phyloP scores from a whole-genome alignment of 176 grass and related monocot species.

The Oryza meridionalis region DNA sequence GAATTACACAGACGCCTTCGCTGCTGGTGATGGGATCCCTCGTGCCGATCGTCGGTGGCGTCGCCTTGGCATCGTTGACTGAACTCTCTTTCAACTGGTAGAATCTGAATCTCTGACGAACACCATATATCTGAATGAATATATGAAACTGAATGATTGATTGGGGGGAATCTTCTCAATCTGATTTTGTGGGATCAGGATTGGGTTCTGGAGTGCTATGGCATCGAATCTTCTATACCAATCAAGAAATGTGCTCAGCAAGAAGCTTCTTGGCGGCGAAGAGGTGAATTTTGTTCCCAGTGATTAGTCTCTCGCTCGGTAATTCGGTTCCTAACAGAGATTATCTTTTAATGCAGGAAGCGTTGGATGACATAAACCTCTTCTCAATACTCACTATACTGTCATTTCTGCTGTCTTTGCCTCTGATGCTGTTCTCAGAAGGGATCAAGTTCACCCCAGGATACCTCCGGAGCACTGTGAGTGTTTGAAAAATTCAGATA shows the following conservation, averaged over 20 bases:
- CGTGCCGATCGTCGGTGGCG: conserved; percentile 78
- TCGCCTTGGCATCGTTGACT: conserved; percentile 73
- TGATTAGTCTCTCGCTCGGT: neutral
- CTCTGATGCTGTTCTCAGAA: conserved; percentile 58
- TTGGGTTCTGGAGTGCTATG: conserved; percentile 92
- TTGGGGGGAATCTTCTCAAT: conserved; percentile 18
- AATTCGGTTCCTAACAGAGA: conserved; percentile 6
- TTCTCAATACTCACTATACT: conserved; percentile 73
- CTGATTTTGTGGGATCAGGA: conserved; percentile 48
- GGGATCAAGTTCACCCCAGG: conserved; percentile 75
- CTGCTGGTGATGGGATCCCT: conserved; percentile 65
- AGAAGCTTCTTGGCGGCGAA: conserved; percentile 59
- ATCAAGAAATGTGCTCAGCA: conserved; percentile 83
- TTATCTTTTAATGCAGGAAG: conserved; percentile 46
- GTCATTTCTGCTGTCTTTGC: conserved; percentile 68
- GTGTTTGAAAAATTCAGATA: conserved; percentile 21
- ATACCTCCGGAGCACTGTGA: conserved; percentile 63
- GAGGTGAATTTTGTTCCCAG: conserved; percentile 39
- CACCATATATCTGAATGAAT: neutral
- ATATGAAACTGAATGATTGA: conserved; percentile 25
- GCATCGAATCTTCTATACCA: conserved; percentile 81
- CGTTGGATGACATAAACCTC: conserved; percentile 75
- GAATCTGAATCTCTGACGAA: conserved; percentile 38
- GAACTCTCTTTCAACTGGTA: conserved; percentile 86
- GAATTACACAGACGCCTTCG: conserved; percentile 56